Base-by-base conservation (phyloP, 1,139 yeast genomes). In the Blastobotrys persicus region DNA sequence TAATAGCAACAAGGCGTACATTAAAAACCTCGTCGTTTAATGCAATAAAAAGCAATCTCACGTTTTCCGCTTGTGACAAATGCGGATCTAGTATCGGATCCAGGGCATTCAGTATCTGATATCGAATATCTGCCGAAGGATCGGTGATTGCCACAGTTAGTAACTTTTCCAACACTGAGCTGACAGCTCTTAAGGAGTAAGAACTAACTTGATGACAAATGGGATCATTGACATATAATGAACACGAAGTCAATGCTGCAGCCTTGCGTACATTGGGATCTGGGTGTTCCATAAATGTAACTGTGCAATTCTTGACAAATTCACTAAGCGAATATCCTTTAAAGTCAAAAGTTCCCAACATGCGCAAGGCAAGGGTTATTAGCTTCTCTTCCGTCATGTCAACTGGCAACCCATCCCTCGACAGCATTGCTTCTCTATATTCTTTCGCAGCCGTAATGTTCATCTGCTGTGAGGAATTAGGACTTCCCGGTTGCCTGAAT, bases 41-140 rank as follows among this genome's bases (percentile, higher is more conserved):
- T 0, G 96, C 94, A 74, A 91, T 87, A 61, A 92, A 88, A 33
- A 94, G 71, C 26, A 91, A 69, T 50, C 89, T 76, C 18, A 91
- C 94, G 62, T 89, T 91, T 55, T 86, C 95, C 0, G 96, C 95
- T 66, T 92, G 98, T 0, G 97, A 88, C 42, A 94, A 70, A 60
- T 92, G 98, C 0, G 96, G 88, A 61, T 92, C 97, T 62, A 92
- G 85, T 51, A 78, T 77, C 2, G 83, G 79, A 34, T 87, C 88
- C 42, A 94, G 72, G 43, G 92, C 78, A 45, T 77, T 77, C 50
- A 94, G 72, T 0, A 94, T 89, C 53, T 87, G 91, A 12, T 85
- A 70, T 49, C 99, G 73, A 42, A 91, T 88, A 49, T 88, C 96
- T n/a, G 74, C 60, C 0, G 88, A 81, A 0, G 96, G 88, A 59